Conservation (phyloP, 1,284 basidiomycete species). For the Rhodofomes roseus region DNA sequence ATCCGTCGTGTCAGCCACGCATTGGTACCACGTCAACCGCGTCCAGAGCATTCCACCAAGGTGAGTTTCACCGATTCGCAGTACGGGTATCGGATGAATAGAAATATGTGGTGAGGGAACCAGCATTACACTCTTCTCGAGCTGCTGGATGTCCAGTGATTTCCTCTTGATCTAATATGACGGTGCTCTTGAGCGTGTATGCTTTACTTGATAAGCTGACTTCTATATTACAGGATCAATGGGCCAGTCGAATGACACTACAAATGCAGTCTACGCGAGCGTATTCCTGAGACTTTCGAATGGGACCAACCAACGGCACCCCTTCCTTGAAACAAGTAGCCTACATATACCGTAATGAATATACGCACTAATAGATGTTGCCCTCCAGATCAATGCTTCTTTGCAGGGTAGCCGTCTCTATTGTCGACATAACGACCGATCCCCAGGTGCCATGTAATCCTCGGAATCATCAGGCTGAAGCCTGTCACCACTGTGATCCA, state of each 20-base stretch:
- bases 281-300: not conserved
- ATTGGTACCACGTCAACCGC: too few species aligned
- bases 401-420: slow-evolving; percentile 43
- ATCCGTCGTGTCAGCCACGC: not conserved
- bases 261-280: not conserved
- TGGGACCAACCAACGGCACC: not conserved
- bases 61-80: not conserved
- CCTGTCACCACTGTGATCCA: slow-evolving; percentile 66
- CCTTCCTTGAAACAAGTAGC: not conserved
- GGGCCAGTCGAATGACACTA: not conserved
- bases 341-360: slow-evolving; percentile 1
- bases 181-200: slow-evolving; percentile 16
- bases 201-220: not conserved
- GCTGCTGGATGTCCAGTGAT: slow-evolving; percentile 49
- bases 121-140: slow-evolving; percentile 27
- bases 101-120: slow-evolving; percentile 72
- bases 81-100: slow-evolving; percentile 50
- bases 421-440: slow-evolving; percentile 67
- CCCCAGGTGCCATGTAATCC: slow-evolving; percentile 68
- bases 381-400: slow-evolving; percentile 17
- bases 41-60: not conserved
- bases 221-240: not conserved
- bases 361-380: not conserved
- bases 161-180: slow-evolving; percentile 89
- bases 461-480: slow-evolving; percentile 59